These are phyloP conservation scores for Ceratocystiopsis minuta DNA, from an alignment of 2,329 filamentous ascomycete species.

Conservation along the genomic window DNA sequence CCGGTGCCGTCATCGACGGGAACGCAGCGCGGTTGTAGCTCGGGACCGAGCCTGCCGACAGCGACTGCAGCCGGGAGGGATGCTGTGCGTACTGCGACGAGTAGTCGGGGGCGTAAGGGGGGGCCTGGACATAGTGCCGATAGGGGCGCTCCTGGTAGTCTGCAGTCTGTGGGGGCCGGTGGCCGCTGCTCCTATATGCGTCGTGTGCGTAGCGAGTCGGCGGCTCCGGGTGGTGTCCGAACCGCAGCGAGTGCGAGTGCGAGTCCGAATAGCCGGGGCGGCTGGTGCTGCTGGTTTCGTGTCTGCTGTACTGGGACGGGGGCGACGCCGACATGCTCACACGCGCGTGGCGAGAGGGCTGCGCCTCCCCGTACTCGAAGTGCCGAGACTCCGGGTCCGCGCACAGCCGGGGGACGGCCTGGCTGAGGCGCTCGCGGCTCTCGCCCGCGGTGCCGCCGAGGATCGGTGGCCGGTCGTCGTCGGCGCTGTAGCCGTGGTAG, in stretches of 20 bases:
- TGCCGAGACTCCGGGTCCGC: no score
- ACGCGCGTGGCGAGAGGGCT: no score
- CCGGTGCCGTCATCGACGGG: neutral
- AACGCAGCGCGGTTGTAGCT: neutral
- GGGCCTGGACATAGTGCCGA: neutral
- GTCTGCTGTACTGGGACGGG: neutral
- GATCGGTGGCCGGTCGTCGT: no score
- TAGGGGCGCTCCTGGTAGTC: neutral
- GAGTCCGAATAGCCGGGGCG: no score
- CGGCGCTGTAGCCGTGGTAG: neutral
- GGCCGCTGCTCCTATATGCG: no score
- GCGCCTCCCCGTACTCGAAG: no score
- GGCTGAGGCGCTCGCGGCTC: no score
- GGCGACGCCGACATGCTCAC: neutral
- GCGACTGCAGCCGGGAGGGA: slow-evolving; percentile 2
- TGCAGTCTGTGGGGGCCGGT: neutral
- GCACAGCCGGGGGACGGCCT: no score
- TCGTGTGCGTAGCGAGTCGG: neutral
- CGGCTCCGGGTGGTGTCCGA: neutral
- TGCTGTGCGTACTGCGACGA: neutral
- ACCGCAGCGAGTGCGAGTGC: no score
- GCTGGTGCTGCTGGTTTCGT: neutral
- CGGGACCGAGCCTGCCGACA: neutral
- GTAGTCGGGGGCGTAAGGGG: neutral
- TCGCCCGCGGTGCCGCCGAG: no score